A percentile compares a stretch with the other conserved stretches of the same genome.
phyloP scores from a whole-genome alignment of 2,329 filamentous ascomycete species.

The Claviceps maximensis region DNA sequence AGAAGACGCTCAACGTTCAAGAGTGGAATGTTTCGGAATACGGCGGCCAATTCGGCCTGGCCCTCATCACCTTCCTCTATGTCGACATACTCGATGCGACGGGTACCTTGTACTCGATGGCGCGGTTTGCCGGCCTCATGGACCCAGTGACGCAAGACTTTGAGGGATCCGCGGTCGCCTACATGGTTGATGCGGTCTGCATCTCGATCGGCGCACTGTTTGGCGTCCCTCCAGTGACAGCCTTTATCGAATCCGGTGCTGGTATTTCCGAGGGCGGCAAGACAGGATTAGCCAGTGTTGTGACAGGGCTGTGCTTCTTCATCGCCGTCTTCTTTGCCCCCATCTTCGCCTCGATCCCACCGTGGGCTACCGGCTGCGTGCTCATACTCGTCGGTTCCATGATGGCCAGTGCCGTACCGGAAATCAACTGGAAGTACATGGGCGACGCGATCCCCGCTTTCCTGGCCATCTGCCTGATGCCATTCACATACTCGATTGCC shows the following conservation, averaged over 20 bases:
- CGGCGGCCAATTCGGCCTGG: constrained; percentile 65
- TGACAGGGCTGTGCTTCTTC: constrained; percentile 72
- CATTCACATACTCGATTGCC: constrained; percentile 80
- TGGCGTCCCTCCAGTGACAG: constrained; percentile 69
- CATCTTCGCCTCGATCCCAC: constrained; percentile 79
- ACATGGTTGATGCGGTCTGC: constrained; percentile 65
- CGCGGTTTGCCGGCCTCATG: constrained; percentile 66
- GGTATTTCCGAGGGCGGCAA: constrained; percentile 80
- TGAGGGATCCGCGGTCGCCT: constrained; percentile 71
- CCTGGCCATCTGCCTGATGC: constrained; percentile 73
- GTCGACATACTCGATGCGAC: constrained; percentile 83
- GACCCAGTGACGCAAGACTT: constrained; percentile 78
- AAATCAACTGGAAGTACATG: constrained; percentile 83
- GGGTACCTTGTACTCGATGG: constrained; percentile 82
- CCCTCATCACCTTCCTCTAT: constrained; percentile 79
- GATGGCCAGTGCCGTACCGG: constrained; percentile 65
- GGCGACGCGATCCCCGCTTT: constrained; percentile 78
- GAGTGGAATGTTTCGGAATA: constrained; percentile 59
- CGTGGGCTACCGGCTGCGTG: constrained; percentile 84
- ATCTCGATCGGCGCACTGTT: constrained; percentile 72
- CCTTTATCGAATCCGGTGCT: constrained; percentile 80
- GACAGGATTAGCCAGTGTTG: constrained; percentile 71
- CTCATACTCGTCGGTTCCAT: constrained; percentile 76
- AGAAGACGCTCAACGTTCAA: constrained; percentile 54
- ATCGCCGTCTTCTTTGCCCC: constrained; percentile 81